Evolutionary conservation across 1,284 basidiomycete genomes (phyloP).

Genomic region (Cryptococcus sp.): DNA sequence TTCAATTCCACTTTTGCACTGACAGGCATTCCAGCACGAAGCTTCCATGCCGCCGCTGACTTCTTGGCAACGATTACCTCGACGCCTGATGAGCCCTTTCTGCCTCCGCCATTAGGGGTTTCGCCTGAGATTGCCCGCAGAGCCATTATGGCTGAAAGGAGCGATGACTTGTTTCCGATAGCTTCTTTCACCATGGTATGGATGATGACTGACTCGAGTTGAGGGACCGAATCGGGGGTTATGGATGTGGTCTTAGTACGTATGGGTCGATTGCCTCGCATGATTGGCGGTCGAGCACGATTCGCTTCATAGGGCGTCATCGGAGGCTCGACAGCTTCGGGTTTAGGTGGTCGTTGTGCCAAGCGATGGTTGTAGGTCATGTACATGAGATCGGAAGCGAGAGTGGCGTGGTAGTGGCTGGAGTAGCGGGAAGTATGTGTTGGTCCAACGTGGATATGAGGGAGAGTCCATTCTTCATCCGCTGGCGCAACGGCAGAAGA

Average conservation of each 20-base stretch:
- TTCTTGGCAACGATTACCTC: slow-evolving; percentile 77
- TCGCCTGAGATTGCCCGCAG: slow-evolving; percentile 86
- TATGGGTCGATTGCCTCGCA: slow-evolving; percentile 47
- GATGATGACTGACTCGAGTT: slow-evolving; percentile 79
- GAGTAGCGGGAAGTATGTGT: slow-evolving; percentile 74
- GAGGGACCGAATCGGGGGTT: slow-evolving; percentile 67
- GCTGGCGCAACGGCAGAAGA: not conserved
- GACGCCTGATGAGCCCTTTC: slow-evolving; percentile 70
- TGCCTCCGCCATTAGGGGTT: slow-evolving; percentile 67
- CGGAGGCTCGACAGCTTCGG: slow-evolving; percentile 32
- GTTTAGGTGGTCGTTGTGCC: slow-evolving; percentile 27
- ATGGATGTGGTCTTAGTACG: slow-evolving; percentile 55
- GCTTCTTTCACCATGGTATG: slow-evolving; percentile 83
- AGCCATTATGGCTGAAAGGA: slow-evolving; percentile 84
- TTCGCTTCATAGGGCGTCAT: slow-evolving; percentile 52
- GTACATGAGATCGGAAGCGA: slow-evolving; percentile 89
- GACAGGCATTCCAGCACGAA: slow-evolving; percentile 77
- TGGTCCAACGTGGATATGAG: slow-evolving; percentile 54
- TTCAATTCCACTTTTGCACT: slow-evolving; percentile 87
- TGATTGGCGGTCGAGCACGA: slow-evolving; percentile 42
- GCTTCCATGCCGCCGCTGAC: slow-evolving; percentile 78
- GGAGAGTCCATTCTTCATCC: slow-evolving; percentile 26
- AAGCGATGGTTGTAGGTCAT: slow-evolving; percentile 83
- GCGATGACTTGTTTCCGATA: slow-evolving; percentile 68
- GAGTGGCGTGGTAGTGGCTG: slow-evolving; percentile 81